Evolutionary conservation across 2,329 filamentous ascomycete genomes (phyloP).

Genomic region (Colletotrichum musae): DNA sequence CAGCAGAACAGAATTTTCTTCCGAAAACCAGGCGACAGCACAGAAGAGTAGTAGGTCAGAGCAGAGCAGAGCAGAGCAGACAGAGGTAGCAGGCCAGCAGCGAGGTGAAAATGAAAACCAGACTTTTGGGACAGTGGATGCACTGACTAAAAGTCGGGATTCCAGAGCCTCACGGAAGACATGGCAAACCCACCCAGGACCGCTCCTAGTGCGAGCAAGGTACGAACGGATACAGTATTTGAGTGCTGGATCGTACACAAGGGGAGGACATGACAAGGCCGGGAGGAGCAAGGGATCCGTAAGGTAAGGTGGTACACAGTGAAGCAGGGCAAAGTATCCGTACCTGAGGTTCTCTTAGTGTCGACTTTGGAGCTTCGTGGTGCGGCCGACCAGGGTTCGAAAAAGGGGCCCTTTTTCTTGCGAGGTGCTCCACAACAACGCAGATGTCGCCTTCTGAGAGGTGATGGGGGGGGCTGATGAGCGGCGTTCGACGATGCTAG

Average conservation of each 20-base stretch:
- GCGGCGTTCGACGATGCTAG: conserved; percentile 37
- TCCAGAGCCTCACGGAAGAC: conserved; percentile 38
- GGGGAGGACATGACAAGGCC: background rate
- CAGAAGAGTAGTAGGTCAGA: background rate
- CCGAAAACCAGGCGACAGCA: background rate
- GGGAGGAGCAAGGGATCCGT: conserved; percentile 11
- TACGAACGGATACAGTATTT: conserved; percentile 14
- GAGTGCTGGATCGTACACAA: background rate
- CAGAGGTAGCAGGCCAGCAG: background rate
- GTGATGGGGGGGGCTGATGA: conserved; percentile 22
- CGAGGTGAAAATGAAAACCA: conserved; percentile 35
- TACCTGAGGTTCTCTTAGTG: conserved; percentile 10
- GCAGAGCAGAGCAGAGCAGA: conserved; percentile 12
- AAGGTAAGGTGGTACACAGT: conserved; percentile 7
- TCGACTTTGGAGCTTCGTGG: conserved; percentile 36
- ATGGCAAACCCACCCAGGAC: conserved; percentile 39
- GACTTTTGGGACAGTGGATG: conserved; percentile 39
- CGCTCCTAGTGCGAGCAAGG: conserved; percentile 35
- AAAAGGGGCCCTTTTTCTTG: conserved; percentile 32
- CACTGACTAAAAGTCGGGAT: conserved; percentile 41
- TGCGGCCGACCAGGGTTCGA: conserved; percentile 36
- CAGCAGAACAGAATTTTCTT: background rate
- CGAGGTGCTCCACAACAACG: conserved; percentile 37
- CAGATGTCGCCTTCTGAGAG: conserved; percentile 32
- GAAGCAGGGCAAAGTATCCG: background rate